Base-by-base conservation (phyloP, 2,329 filamentous ascomycete genomes). In the Colletotrichum orchidophilum region DNA sequence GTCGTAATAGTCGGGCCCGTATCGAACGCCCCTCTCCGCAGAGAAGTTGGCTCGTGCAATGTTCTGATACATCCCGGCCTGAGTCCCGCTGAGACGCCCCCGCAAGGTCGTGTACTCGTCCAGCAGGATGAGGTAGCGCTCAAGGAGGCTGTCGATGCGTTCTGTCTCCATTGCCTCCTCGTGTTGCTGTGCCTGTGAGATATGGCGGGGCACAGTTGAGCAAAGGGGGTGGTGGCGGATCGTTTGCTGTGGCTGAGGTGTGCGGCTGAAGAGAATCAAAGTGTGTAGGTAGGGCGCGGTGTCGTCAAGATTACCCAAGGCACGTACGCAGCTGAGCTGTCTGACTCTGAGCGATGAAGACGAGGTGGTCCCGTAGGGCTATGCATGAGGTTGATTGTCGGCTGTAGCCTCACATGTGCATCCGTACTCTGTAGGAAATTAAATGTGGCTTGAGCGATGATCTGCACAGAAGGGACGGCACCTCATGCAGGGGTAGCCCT, bases 11-110 rank as follows among this genome's bases (percentile, higher is more conserved):
- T 94, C 91, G 73, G 85, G 87, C 3, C 92, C 93, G 78, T 92
- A 95, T 52, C 89, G 85, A 72, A 89, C 79, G 35, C 91, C 88
- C 13, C 88, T 84, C 77, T 89, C 85, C n/a, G 88, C 89, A 31
- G 88, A 84, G 80, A 94, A 95, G 81, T 95, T 94, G 72, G 93
- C 93, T 68, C 93, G 88, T n/a, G 93, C 91, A 50, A 95, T 84
- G 74, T 84, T 82, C 66, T 88, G 86, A 77, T 85, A 88, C 73
- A 93, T 86, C 62, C 82, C 81, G 24, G 86, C 82, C 73, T 94
- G 87, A 24, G 88, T 81, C 13, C 79, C 77, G 53, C 84, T 83
- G 46, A 95, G 85, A 53, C 86, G 78, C 29, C 82, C 77, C 70
- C 89, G 88, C 3, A 93, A 86, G 24, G 80, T 79, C 13, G 89